Percentiles rank a stretch among this genome's conserved stretches.
Evolutionary conservation across 202 grass and related monocot species (phyloP).

Genomic region (Sporobolus alterniflorus): DNA sequence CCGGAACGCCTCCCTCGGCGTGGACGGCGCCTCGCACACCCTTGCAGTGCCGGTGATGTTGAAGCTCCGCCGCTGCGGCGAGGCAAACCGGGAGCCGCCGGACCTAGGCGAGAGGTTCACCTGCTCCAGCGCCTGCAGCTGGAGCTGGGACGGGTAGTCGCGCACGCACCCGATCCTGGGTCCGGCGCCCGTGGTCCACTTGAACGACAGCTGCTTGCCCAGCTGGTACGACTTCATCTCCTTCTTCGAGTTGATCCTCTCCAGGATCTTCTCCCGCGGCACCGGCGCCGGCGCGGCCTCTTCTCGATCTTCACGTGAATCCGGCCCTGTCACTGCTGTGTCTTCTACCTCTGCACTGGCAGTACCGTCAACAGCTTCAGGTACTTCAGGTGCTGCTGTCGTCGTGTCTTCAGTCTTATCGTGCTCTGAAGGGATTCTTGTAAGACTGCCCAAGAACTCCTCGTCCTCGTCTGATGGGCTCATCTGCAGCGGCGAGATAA

Average conservation of each 20-base stretch:
- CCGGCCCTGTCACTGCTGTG: background rate
- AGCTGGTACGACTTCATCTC: conserved; percentile 79
- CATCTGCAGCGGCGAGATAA: conserved; percentile 42
- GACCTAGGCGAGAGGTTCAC: conserved; percentile 74
- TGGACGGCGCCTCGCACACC: conserved; percentile 11
- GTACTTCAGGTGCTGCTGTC: background rate
- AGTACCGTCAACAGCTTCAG: background rate
- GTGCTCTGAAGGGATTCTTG: conserved; percentile 31
- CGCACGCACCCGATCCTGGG: conserved; percentile 89
- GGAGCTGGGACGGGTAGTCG: conserved; percentile 91
- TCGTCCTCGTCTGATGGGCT: conserved; percentile 63
- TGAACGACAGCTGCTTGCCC: conserved; percentile 83
- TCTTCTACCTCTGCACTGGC: conserved; percentile 8
- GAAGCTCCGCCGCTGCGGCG: conserved; percentile 42
- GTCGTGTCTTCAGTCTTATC: conserved; percentile 8
- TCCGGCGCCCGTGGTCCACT: conserved; percentile 80
- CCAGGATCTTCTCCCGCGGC: conserved; percentile 70
- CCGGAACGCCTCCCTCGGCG: conserved; percentile 41
- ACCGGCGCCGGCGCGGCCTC: conserved; percentile 33
- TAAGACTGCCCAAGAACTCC: conserved; percentile 47
- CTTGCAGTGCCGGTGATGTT: background rate
- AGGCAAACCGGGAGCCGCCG: conserved; percentile 35
- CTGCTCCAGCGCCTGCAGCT: conserved; percentile 73
- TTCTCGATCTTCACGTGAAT: conserved; percentile 21
- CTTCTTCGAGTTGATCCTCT: conserved; percentile 93